Base-by-base conservation (phyloP, 139 green algal genomes). In the Pleodorina starrii region DNA sequence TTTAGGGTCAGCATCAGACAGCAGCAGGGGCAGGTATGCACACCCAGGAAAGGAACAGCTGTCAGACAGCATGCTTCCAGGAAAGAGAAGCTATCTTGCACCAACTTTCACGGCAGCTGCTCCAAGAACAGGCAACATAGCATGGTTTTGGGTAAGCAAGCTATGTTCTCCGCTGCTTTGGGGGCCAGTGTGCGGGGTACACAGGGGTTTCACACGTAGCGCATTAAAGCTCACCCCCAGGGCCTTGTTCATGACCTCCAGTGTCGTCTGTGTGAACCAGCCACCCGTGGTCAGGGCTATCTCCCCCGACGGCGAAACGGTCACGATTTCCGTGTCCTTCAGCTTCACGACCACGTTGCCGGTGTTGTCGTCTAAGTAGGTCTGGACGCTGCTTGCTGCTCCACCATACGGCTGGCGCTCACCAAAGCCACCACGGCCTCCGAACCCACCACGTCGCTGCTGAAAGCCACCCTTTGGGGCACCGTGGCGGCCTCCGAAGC, bases 281-380 rank as follows among this genome's bases (percentile, higher is more conserved):
- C 60, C 81, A 27, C 60, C 81, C 21, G 81, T 77, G 29, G 21
- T 68, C 21, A 87, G 42, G 12, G 27, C 5, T 23, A 87, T 87
- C 5, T 63, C 29, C 3, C 82, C 82, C 12, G 43, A 59, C 0
- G 82, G 66, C 2, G 44, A 38, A 6, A 88, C 68, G 0, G 44
- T 71, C 0, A 88, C 82, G 11, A 88, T 32, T 48, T 88, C 82
- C 23, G 44, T 69, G 12, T 68, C 60, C 46, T 79, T 79, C 27
- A 69, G 82, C 66, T 88, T 88, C 1, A 88, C 82, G 21, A 79
- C 82, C 16, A 88, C 82, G n/a, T 88, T 88, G 32, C 82, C 80
- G 11, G 82, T 88, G 63, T 29, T 40, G 11, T 88, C 60, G 66
- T 88, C 82, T 17, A 88, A 54, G 66, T 80, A 88, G 9, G 82